Conservation (phyloP, 257 asterid genomes). For the Forsythia viridissima region DNA sequence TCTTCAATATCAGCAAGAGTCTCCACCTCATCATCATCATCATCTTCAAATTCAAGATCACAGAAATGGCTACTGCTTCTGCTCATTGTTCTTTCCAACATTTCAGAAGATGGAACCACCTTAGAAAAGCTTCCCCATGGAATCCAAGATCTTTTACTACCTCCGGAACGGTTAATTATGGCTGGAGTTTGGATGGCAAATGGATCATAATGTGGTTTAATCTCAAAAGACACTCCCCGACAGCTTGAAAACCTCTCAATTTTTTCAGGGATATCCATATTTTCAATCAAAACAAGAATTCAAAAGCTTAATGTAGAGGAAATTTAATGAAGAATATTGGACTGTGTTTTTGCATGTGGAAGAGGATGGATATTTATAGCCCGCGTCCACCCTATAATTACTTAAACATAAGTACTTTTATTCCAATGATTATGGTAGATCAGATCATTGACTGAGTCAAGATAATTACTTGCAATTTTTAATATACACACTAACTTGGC, state of each 20-base stretch:
- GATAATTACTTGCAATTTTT: not conserved
- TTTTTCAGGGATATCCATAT: constrained; percentile 38
- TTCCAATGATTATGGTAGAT: not conserved
- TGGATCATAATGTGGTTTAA: constrained; percentile 56
- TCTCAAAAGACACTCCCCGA: constrained; percentile 77
- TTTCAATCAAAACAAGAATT: not conserved
- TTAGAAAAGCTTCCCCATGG: constrained; percentile 51
- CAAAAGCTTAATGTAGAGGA: not conserved
- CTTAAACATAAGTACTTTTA: not conserved
- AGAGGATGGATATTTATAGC: not conserved
- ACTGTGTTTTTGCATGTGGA: not conserved
- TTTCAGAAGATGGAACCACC: constrained; percentile 37
- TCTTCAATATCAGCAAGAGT: constrained; percentile 48
- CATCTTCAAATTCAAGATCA: constrained; percentile 40
- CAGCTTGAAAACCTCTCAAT: constrained; percentile 62
- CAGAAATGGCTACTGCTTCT: constrained; percentile 75
- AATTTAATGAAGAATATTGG: not conserved
- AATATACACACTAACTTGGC: not conserved
- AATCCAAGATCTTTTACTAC: constrained; percentile 38
- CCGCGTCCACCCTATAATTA: not conserved
- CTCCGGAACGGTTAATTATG: not conserved
- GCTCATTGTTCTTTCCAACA: constrained; percentile 54
- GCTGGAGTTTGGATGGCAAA: constrained; percentile 34
- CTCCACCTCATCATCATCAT: constrained; percentile 17
- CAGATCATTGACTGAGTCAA: not conserved